These are phyloP conservation scores for Microcera coccophila DNA, from an alignment of 2,329 filamentous ascomycete species.

Conservation along the genomic window DNA sequence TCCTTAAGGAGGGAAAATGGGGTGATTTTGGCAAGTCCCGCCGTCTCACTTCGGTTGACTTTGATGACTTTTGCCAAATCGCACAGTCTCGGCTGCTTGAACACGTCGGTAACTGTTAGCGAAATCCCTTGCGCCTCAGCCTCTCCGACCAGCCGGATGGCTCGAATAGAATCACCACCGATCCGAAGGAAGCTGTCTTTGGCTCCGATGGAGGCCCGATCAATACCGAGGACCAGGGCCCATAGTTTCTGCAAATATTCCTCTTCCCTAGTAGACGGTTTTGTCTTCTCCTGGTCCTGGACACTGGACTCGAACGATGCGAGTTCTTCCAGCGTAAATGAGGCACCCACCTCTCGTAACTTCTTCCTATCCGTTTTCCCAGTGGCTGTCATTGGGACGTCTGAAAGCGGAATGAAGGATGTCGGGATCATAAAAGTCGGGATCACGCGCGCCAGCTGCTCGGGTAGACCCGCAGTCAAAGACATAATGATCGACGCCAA, in stretches of 20 bases:
- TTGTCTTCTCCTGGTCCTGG: no score
- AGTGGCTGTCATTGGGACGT: constrained; percentile 41
- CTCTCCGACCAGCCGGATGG: constrained; percentile 19
- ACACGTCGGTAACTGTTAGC: constrained; percentile 9
- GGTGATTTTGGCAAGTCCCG: no score
- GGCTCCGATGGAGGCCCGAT: constrained; percentile 26
- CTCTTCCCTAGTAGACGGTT: no score
- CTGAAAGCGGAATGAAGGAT: constrained; percentile 7
- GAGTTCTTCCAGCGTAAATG: no score
- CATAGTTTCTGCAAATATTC: no score
- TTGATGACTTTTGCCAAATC: neutral
- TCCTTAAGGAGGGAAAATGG: no score
- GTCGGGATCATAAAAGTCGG: constrained; percentile 37
- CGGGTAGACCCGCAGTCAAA: neutral
- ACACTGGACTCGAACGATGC: no score
- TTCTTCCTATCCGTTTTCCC: constrained; percentile 44
- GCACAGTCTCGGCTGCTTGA: no score
- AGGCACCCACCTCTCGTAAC: constrained; percentile 2
- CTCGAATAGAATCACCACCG: constrained; percentile 25
- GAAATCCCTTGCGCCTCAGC: constrained; percentile 4
- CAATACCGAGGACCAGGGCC: no score
- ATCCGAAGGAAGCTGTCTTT: constrained; percentile 27
- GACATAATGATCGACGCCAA: no score
- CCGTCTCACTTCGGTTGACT: no score
- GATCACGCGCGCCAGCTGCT: neutral